Percentiles rank a stretch among this genome's conserved stretches.
phyloP scores from a whole-genome alignment of 2,329 filamentous ascomycete genomes.

The Grosmannia penicillata region DNA sequence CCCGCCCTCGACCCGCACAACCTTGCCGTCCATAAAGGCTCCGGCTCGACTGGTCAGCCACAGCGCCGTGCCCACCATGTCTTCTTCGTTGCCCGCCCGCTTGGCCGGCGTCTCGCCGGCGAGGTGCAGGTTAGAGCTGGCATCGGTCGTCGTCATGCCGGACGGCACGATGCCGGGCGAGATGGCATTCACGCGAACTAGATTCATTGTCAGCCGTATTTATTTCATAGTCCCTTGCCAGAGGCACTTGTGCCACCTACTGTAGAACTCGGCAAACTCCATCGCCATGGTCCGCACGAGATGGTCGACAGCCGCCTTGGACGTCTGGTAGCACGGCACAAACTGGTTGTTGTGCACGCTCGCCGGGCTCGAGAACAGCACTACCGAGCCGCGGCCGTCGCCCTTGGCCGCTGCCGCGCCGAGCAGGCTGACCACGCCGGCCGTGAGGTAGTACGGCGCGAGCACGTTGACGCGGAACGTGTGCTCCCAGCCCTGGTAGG shows the following conservation, averaged over 20 bases:
- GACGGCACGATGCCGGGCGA: slow-evolving; percentile 4
- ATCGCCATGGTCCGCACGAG: slow-evolving; percentile 5
- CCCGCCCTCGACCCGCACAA: slow-evolving; percentile 3
- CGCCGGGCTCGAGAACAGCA: slow-evolving; percentile 12
- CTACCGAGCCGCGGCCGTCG: slow-evolving; percentile 10
- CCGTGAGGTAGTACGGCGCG: slow-evolving; percentile 10
- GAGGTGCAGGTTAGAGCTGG: slow-evolving; percentile 3
- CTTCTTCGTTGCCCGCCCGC: slow-evolving; percentile 1
- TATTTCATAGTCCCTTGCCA: neutral
- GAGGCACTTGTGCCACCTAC: too few relatives aligned
- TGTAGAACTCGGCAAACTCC: slow-evolving; percentile 3
- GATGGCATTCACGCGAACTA: slow-evolving; percentile 5
- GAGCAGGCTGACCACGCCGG: slow-evolving; percentile 9
- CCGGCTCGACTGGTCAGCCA: slow-evolving; percentile 4
- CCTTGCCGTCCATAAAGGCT: slow-evolving; percentile 5
- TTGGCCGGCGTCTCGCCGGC: slow-evolving; percentile 1
- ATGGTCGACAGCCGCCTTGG: slow-evolving; percentile 7
- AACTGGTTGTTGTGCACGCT: slow-evolving; percentile 10
- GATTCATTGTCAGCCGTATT: neutral
- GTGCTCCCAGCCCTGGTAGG: slow-evolving; percentile 8
- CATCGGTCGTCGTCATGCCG: slow-evolving; percentile 2
- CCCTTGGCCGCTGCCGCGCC: slow-evolving; percentile 9
- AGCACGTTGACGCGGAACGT: slow-evolving; percentile 10
- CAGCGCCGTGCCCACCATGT: slow-evolving; percentile 4
- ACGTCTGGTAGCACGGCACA: slow-evolving; percentile 4